Percentiles rank a stretch among this genome's conserved stretches.
Evolutionary conservation across 257 asterid species (phyloP).

Genomic region (Hygrophila difformis): DNA sequence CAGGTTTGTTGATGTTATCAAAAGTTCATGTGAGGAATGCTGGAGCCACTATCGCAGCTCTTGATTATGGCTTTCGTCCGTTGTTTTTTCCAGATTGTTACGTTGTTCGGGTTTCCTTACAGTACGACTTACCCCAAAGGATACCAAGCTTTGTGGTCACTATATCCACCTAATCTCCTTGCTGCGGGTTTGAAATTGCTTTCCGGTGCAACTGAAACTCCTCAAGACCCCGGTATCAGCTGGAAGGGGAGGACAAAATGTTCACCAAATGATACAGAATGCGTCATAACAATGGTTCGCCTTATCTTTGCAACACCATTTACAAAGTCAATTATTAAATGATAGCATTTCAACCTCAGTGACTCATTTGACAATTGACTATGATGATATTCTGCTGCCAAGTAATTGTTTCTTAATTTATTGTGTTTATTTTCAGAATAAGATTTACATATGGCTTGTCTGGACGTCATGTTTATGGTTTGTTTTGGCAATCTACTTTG

Average conservation of each 20-base stretch:
- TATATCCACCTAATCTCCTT: slow-evolving; percentile 91
- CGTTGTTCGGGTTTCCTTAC: slow-evolving; percentile 86
- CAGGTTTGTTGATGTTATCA: slow-evolving; percentile 46
- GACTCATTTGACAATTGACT: slow-evolving; percentile 10
- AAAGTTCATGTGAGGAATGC: slow-evolving; percentile 10
- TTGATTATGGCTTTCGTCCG: too few relatives aligned
- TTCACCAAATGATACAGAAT: slow-evolving; percentile 71
- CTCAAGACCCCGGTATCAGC: slow-evolving; percentile 89
- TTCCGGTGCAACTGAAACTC: slow-evolving; percentile 76
- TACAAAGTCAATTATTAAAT: slow-evolving; percentile 10
- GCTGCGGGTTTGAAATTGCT: slow-evolving; percentile 73
- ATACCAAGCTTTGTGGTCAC: slow-evolving; percentile 62
- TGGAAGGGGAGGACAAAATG: slow-evolving; percentile 74
- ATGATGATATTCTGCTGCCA: slow-evolving; percentile 5
- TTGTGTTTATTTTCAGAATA: slow-evolving; percentile 47
- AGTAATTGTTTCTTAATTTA: slow-evolving; percentile 5
- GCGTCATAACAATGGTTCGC: slow-evolving; percentile 54
- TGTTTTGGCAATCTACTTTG: slow-evolving; percentile 77
- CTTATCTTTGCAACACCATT: neutral
- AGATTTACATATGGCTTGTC: slow-evolving; percentile 62
- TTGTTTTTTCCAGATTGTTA: slow-evolving; percentile 67
- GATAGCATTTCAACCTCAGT: neutral
- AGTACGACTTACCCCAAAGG: slow-evolving; percentile 29
- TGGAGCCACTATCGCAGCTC: slow-evolving; percentile 5
- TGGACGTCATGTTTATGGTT: slow-evolving; percentile 64